Percentiles rank a stretch among this genome's conserved stretches.
Evolutionary conservation across 805 yeast species (phyloP).

Genomic region (Candida lessepsii): DNA sequence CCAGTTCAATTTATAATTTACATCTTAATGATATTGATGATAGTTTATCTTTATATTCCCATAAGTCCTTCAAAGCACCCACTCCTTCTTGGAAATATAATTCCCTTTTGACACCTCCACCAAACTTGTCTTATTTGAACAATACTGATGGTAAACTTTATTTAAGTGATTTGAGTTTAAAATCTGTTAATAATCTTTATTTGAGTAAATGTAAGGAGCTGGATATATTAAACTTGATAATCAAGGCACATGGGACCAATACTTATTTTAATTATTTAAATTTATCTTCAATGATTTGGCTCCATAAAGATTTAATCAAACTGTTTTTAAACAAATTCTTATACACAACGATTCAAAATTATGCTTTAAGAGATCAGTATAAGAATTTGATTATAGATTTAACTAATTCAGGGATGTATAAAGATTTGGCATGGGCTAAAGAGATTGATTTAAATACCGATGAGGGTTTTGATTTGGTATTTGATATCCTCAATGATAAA

Average conservation of each 20-base stretch:
- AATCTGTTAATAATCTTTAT: slow-evolving; percentile 34
- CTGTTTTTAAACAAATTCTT: slow-evolving; percentile 33
- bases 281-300: slow-evolving; percentile 49
- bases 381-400: slow-evolving; percentile 34
- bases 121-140: slow-evolving; percentile 30
- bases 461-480: slow-evolving; percentile 27
- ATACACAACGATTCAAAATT: slow-evolving; percentile 12
- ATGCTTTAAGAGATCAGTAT: slow-evolving; percentile 4
- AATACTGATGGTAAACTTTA: slow-evolving; percentile 33
- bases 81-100: slow-evolving; percentile 36
- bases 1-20: slow-evolving; percentile 14
- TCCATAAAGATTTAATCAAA: slow-evolving; percentile 37
- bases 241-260: slow-evolving; percentile 25
- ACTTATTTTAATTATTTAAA: slow-evolving; percentile 34
- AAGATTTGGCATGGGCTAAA: slow-evolving; percentile 41
- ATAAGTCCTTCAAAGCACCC: slow-evolving; percentile 15
- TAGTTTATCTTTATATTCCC: slow-evolving; percentile 12
- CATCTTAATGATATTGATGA: slow-evolving; percentile 12
- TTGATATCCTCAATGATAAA: slow-evolving; percentile 31
- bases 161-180: slow-evolving; percentile 41
- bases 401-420: slow-evolving; percentile 45
- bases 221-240: slow-evolving; percentile 28
- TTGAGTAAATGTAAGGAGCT: slow-evolving; percentile 30
- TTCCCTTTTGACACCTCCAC: slow-evolving; percentile 38
- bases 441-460: slow-evolving; percentile 24